These are phyloP conservation scores for Aspergillus hiratsukae DNA, from an alignment of 2,329 filamentous ascomycete species.

Conservation along the genomic window DNA sequence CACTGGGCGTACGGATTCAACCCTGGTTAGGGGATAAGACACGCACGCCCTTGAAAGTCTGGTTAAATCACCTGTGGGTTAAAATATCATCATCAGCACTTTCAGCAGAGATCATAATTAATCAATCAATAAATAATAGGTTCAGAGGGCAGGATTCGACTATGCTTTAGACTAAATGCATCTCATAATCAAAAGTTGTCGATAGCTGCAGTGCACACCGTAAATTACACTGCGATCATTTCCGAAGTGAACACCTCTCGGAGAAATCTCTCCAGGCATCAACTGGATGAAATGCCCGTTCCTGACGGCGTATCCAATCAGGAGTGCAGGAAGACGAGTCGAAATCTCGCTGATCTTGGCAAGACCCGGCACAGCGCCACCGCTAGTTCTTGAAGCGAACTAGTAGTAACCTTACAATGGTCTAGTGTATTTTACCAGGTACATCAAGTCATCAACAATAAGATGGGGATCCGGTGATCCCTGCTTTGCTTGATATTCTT, in stretches of 20 bases:
- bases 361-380: slow-evolving; percentile 14
- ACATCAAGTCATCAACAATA: background rate
- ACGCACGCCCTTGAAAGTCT: background rate
- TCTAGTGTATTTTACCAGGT: slow-evolving; percentile 11
- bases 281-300: slow-evolving; percentile 13
- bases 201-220: background rate
- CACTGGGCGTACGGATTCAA: slow-evolving; percentile 3
- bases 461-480: background rate
- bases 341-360: slow-evolving; percentile 23
- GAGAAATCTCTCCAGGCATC: slow-evolving; percentile 15
- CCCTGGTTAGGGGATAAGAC: slow-evolving; percentile 3
- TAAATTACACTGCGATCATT: slow-evolving; percentile 1
- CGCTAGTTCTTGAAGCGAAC: slow-evolving; percentile 10
- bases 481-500: background rate
- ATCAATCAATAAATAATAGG: slow-evolving; percentile 5
- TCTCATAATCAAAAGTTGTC: background rate
- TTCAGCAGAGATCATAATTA: slow-evolving; percentile 8
- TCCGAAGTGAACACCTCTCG: slow-evolving; percentile 8
- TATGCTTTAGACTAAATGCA: background rate
- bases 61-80: background rate
- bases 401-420: slow-evolving; percentile 2
- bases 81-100: background rate
- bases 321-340: slow-evolving; percentile 2
- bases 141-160: slow-evolving; percentile 1
- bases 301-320: slow-evolving; percentile 19